Percentiles rank a stretch among this genome's conserved stretches.
phyloP scores from a whole-genome alignment of 2,329 filamentous ascomycete species.

The Cryphonectria carpinicola region DNA sequence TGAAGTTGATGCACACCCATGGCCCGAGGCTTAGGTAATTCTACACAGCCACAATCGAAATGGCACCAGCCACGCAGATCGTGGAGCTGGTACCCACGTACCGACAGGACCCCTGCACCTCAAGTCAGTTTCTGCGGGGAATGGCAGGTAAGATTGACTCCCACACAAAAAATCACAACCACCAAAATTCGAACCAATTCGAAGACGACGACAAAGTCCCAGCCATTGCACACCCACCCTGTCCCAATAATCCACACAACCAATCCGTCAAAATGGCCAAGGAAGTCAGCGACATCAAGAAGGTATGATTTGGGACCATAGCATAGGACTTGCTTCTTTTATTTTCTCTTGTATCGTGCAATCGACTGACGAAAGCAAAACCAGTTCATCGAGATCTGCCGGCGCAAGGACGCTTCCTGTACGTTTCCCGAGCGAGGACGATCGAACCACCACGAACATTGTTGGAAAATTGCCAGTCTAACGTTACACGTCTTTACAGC shows the following conservation, averaged over 20 bases:
- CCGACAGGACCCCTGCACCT: slow-evolving; percentile 12
- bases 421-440: slow-evolving; percentile 53
- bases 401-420: slow-evolving; percentile 99
- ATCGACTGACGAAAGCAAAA: slow-evolving; percentile 30
- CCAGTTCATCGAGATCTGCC: slow-evolving; percentile 99
- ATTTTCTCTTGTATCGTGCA: slow-evolving; percentile 3
- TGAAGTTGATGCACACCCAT: neutral
- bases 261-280: slow-evolving; percentile 86
- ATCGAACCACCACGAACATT: slow-evolving; percentile 21
- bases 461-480: slow-evolving; percentile 18
- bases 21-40: neutral
- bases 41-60: slow-evolving; percentile 19
- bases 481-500: slow-evolving; percentile 52
- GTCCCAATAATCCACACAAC: slow-evolving; percentile 33
- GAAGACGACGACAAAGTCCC: slow-evolving; percentile 24
- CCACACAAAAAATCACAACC: slow-evolving; percentile 27
- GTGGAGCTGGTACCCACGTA: slow-evolving; percentile 5
- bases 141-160: slow-evolving; percentile 11
- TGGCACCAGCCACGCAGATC: neutral
- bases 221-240: slow-evolving; percentile 30
- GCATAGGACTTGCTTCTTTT: neutral
- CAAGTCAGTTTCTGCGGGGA: neutral
- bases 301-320: slow-evolving; percentile 50
- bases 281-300: slow-evolving; percentile 98
- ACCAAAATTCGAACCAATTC: slow-evolving; percentile 28